phyloP scores from a whole-genome alignment of 2,329 filamentous ascomycete genomes.

The Botrytis medusae region DNA sequence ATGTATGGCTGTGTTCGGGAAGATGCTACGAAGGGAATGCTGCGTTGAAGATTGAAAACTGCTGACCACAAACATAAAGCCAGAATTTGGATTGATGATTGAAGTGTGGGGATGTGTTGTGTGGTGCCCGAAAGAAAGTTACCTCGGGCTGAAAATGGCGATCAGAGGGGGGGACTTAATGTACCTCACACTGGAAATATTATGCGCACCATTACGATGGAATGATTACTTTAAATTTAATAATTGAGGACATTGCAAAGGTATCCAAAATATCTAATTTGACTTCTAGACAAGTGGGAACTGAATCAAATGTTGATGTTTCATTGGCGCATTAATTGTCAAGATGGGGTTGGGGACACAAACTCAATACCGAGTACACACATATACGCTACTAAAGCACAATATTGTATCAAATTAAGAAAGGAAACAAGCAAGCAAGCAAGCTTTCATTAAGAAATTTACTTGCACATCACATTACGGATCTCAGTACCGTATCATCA shows the following conservation, averaged over 20 bases:
- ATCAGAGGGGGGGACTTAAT: not conserved
- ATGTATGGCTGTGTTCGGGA: slow-evolving; percentile 2
- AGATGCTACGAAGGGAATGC: slow-evolving; percentile 6
- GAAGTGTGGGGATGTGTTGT: not conserved
- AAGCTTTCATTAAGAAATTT: not conserved
- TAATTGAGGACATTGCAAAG: not conserved
- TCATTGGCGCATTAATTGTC: slow-evolving; percentile 16
- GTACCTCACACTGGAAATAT: not conserved
- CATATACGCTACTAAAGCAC: not conserved
- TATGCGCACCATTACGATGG: slow-evolving; percentile 16
- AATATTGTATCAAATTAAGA: not conserved
- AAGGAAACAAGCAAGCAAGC: not conserved
- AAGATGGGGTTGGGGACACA: not conserved
- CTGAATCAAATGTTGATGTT: not conserved
- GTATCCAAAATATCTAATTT: not conserved
- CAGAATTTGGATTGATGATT: slow-evolving; percentile 4
- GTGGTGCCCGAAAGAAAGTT: slow-evolving; percentile 5
- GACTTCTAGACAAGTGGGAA: not conserved
- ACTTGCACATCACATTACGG: not conserved
- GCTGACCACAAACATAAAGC: not conserved
- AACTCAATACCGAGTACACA: not conserved
- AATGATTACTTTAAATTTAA: not conserved
- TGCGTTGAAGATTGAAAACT: not conserved
- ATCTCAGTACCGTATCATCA: not conserved
- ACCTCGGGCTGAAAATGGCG: slow-evolving; percentile 6